Conservation (phyloP, 192 early-diverging fungal species). For the Lobosporangium transversale region DNA sequence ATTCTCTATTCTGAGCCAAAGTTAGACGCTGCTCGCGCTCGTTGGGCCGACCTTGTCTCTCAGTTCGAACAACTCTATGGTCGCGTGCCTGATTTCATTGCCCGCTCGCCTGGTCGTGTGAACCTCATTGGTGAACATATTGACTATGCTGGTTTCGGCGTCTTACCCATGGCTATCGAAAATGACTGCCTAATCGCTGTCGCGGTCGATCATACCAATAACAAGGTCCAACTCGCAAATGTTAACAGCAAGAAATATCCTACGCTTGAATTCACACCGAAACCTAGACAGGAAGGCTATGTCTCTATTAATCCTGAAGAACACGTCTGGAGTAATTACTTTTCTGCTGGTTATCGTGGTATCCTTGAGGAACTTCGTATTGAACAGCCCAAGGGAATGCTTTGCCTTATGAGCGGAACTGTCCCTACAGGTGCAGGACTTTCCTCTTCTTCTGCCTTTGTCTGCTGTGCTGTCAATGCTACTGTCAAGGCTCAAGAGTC, state of each 20-base stretch:
- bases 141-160: slow-evolving; percentile 94
- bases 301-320: slow-evolving; percentile 76
- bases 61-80: slow-evolving; percentile 67
- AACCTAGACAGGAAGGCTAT: slow-evolving; percentile 64
- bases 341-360: slow-evolving; percentile 89
- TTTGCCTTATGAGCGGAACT: slow-evolving; percentile 78
- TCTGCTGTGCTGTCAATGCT: slow-evolving; percentile 80
- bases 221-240: slow-evolving; percentile 66
- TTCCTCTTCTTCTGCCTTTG: slow-evolving; percentile 87
- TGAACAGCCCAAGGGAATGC: slow-evolving; percentile 66
- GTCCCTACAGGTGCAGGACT: slow-evolving; percentile 88
- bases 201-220: slow-evolving; percentile 39
- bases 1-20: slow-evolving; percentile 48
- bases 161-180: slow-evolving; percentile 96
- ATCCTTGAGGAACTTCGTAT: slow-evolving; percentile 63
- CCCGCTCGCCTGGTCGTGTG: slow-evolving; percentile 91
- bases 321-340: slow-evolving; percentile 87
- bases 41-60: slow-evolving; percentile 62
- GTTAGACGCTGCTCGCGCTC: slow-evolving; percentile 37
- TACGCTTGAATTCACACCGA: slow-evolving; percentile 27
- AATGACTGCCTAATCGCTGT: slow-evolving; percentile 75
- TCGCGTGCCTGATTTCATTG: slow-evolving; percentile 78
- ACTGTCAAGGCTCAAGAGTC: slow-evolving; percentile 65
- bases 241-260: slow-evolving; percentile 64
- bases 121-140: slow-evolving; percentile 98